Percentiles rank a stretch among this genome's conserved stretches.
These are phyloP conservation scores for Epicoccum nigrum DNA, from an alignment of 2,329 filamentous ascomycete species.

Conservation along the genomic window DNA sequence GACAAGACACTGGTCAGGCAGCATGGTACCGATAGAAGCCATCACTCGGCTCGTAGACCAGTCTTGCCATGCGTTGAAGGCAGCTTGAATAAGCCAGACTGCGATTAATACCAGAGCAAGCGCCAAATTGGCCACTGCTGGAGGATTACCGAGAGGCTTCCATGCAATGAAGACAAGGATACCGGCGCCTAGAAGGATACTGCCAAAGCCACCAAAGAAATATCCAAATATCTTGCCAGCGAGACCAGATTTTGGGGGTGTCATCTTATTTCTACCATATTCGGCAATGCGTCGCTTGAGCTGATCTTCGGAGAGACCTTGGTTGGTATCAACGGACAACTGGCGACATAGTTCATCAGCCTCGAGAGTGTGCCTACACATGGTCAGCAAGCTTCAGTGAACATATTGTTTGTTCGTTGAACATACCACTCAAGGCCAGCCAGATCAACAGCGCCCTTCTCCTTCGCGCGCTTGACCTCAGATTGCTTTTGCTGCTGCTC, in stretches of 20 bases:
- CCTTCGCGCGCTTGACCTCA: conserved; percentile 39
- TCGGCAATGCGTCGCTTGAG: conserved; percentile 61
- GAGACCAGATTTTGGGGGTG: conserved; percentile 67
- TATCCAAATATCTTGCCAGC: conserved; percentile 68
- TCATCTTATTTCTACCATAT: conserved; percentile 71
- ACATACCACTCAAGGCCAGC: conserved; percentile 64
- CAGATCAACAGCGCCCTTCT: conserved; percentile 43
- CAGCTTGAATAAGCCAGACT: conserved; percentile 67
- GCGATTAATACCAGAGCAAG: conserved; percentile 74
- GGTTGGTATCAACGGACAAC: conserved; percentile 60
- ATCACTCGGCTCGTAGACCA: conserved; percentile 79
- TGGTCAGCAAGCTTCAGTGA: background rate
- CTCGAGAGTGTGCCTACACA: conserved; percentile 61
- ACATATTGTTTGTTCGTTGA: too few relatives aligned
- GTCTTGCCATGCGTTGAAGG: conserved; percentile 67
- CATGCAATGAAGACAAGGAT: conserved; percentile 79
- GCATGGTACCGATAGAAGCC: conserved; percentile 79
- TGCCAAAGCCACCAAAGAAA: conserved; percentile 78
- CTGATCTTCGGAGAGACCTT: conserved; percentile 67
- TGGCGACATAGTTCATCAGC: conserved; percentile 64
- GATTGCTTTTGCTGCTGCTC: conserved; percentile 37
- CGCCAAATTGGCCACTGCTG: conserved; percentile 71
- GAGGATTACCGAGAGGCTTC: conserved; percentile 76
- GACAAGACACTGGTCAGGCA: conserved; percentile 74
- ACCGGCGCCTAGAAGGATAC: conserved; percentile 70